A percentile compares a stretch with the other conserved stretches of the same genome.
phyloP scores from a whole-genome alignment of 306 rosid species.

The Amphicarpaea edgeworthii region DNA sequence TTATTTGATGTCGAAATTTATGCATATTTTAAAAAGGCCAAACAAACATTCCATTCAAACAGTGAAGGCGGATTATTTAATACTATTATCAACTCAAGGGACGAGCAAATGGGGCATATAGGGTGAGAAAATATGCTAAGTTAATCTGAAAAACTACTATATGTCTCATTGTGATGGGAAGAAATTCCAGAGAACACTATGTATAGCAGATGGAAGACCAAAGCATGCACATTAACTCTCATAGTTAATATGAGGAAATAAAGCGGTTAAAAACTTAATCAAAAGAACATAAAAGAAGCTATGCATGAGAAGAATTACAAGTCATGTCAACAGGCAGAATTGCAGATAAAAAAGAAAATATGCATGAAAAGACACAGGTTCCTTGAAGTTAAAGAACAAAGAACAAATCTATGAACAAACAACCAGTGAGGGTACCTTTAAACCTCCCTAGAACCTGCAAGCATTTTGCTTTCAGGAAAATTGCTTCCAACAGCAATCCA shows the following conservation, averaged over 20 bases:
- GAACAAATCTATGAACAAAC: slow-evolving; percentile 33
- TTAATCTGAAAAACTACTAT: background rate
- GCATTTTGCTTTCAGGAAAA: slow-evolving; percentile 81
- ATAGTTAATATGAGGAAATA: slow-evolving; percentile 12
- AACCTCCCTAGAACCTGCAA: slow-evolving; percentile 80
- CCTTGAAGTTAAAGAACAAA: slow-evolving; percentile 35
- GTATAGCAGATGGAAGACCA: slow-evolving; percentile 9
- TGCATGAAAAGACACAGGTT: slow-evolving; percentile 29
- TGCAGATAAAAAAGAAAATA: slow-evolving; percentile 29
- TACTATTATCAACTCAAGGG: slow-evolving; percentile 17
- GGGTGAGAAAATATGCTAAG: background rate
- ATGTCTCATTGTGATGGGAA: slow-evolving; percentile 15
- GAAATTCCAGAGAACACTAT: slow-evolving; percentile 25
- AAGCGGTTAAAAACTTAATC: background rate
- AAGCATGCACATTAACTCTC: background rate
- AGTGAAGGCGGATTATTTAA: background rate
- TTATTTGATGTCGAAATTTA: background rate
- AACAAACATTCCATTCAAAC: slow-evolving; percentile 2
- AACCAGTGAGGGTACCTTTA: slow-evolving; percentile 62
- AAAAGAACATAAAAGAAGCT: slow-evolving; percentile 7
- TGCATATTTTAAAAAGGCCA: background rate
- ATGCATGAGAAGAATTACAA: background rate
- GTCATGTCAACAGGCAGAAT: slow-evolving; percentile 29
- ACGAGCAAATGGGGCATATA: background rate
- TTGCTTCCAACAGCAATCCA: slow-evolving; percentile 81